phyloP scores from a whole-genome alignment of 352 stramenopile species.

The Phytophthora meadii region DNA sequence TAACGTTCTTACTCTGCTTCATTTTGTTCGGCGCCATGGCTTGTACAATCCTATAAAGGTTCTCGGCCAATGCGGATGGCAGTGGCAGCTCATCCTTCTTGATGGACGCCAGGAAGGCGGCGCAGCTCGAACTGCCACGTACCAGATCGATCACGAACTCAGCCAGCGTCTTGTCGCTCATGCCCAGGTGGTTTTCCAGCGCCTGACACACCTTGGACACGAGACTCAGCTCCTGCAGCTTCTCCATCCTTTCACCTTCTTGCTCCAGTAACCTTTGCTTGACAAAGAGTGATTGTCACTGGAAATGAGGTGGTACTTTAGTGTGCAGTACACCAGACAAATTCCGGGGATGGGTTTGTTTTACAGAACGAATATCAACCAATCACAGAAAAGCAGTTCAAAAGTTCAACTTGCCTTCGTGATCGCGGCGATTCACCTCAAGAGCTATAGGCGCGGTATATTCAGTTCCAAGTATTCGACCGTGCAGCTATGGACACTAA shows the following conservation, averaged over 20 bases:
- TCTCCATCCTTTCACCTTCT: conserved; percentile 65
- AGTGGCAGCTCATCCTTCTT: conserved; percentile 71
- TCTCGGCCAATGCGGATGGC: conserved; percentile 68
- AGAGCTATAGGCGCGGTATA: conserved; percentile 4
- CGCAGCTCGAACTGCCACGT: conserved; percentile 72
- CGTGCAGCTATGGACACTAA: conserved; percentile 29
- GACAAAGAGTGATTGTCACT: conserved; percentile 23
- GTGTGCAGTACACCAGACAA: conserved; percentile 7
- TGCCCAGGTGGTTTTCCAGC: conserved; percentile 92
- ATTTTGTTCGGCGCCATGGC: conserved; percentile 75
- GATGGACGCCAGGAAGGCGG: conserved; percentile 63
- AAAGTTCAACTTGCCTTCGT: conserved; percentile 46
- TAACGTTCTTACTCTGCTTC: conserved; percentile 16
- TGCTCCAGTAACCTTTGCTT: conserved; percentile 6
- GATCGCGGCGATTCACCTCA: conserved; percentile 38
- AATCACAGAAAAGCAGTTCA: conserved; percentile 5
- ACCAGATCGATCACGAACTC: conserved; percentile 96
- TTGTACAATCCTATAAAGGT: conserved; percentile 84
- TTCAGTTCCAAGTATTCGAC: conserved; percentile 25
- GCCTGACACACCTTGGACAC: conserved; percentile 90
- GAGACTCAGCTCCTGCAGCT: conserved; percentile 89
- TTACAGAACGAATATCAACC: conserved; percentile 13
- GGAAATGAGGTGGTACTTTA: conserved; percentile 2
- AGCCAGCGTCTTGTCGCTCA: conserved; percentile 97
- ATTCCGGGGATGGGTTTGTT: conserved; percentile 25